A percentile compares a stretch with the other conserved stretches of the same genome.
phyloP scores from a whole-genome alignment of 83 land plant species.

The Larix sibirica region DNA sequence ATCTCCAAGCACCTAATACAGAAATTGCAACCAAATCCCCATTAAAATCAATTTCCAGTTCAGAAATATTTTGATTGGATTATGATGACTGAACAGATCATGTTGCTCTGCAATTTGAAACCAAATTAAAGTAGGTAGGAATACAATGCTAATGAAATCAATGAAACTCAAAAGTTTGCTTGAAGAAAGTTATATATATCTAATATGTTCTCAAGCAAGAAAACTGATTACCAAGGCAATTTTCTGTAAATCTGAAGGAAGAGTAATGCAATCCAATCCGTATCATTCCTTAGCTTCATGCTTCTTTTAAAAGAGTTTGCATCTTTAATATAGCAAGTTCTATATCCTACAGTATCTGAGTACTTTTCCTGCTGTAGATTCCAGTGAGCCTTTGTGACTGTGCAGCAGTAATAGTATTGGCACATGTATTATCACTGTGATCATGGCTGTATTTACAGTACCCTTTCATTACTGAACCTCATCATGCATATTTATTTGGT shows the following conservation, averaged over 20 bases:
- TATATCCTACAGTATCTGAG: background rate
- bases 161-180: background rate
- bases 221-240: background rate
- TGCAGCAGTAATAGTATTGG: background rate
- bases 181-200: background rate
- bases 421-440: background rate
- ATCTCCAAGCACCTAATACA: conserved; percentile 90
- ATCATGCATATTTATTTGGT: background rate
- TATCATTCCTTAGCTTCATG: background rate
- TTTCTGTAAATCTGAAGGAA: background rate
- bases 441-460: background rate
- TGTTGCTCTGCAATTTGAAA: background rate
- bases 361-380: no score
- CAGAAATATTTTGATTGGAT: background rate
- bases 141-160: background rate
- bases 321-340: background rate
- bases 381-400: background rate
- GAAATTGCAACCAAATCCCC: background rate
- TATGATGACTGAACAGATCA: background rate
- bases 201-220: background rate
- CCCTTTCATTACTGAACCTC: background rate
- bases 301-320: background rate
- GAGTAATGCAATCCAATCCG: background rate
- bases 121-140: background rate
- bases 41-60: background rate